Conservation (phyloP, 2,329 filamentous ascomycete genomes). For the Fusarium coicis region DNA sequence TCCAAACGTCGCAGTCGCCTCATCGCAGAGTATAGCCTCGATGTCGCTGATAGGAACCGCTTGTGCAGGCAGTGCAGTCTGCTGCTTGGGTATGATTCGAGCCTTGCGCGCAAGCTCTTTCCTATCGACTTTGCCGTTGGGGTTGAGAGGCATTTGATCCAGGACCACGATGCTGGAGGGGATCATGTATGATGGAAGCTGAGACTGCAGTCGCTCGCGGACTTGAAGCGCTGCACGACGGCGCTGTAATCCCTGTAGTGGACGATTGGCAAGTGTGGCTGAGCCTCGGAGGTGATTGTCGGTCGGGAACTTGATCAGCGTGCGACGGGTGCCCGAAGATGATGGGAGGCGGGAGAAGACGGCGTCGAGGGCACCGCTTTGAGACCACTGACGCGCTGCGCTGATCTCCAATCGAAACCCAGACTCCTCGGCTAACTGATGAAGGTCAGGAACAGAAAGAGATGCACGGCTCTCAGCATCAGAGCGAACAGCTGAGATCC, state of each 20-base stretch:
- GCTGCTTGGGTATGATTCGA: background rate
- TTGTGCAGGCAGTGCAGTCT: background rate
- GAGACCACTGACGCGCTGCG: background rate
- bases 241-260: slow-evolving; percentile 12
- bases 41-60: background rate
- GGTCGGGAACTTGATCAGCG: background rate
- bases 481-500: background rate
- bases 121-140: slow-evolving; percentile 42
- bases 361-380: background rate
- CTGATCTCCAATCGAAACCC: background rate
- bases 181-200: slow-evolving; percentile 44
- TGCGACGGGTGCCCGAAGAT: background rate
- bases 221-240: background rate
- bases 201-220: background rate
- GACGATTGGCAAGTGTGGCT: slow-evolving; percentile 24
- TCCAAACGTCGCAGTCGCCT: background rate
- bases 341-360: background rate
- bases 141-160: slow-evolving; percentile 42
- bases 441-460: background rate
- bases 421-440: fast-evolving
- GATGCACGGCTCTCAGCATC: background rate
- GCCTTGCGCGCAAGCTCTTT: slow-evolving; percentile 16
- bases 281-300: background rate
- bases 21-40: background rate
- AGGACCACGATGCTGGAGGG: slow-evolving; percentile 35